Conservation (phyloP, 208 protist species). For the Trypanosoma vivax region DNA sequence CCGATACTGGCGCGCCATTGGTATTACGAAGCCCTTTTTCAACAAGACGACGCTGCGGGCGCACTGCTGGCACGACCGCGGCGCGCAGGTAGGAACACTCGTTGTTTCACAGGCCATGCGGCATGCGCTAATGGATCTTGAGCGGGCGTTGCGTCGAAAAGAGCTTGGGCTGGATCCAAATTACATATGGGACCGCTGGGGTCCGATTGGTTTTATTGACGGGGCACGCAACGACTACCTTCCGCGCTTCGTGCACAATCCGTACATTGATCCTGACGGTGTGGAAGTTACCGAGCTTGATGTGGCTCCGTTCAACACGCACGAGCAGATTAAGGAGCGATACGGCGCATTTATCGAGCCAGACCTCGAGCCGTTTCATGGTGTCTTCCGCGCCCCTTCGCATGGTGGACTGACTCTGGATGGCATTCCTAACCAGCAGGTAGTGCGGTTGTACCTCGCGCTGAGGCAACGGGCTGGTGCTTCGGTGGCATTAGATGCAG, state of each 20-base stretch:
- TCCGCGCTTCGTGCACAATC: conserved; percentile 83
- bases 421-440: conserved; percentile 51
- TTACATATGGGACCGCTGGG: conserved; percentile 89
- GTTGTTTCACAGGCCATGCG: conserved; percentile 85
- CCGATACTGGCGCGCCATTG: conserved; percentile 88
- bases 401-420: conserved; percentile 69
- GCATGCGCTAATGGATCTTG: conserved; percentile 85
- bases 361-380: conserved; percentile 45
- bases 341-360: conserved; percentile 85
- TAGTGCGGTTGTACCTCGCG: conserved; percentile 41
- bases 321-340: conserved; percentile 82
- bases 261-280: conserved; percentile 84
- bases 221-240: conserved; percentile 73
- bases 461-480: conserved; percentile 41
- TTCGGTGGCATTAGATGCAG: conserved; percentile 24
- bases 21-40: conserved; percentile 88
- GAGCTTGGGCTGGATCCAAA: conserved; percentile 80
- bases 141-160: conserved; percentile 74
- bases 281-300: conserved; percentile 86
- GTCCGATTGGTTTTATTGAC: conserved; percentile 87
- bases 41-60: conserved; percentile 72
- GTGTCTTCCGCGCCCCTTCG: conserved; percentile 51
- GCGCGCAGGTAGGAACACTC: conserved; percentile 74
- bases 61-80: conserved; percentile 85
- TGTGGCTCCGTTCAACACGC: conserved; percentile 82